Conservation (phyloP, 2,329 filamentous ascomycete species). For the Tolypocladium sp. region DNA sequence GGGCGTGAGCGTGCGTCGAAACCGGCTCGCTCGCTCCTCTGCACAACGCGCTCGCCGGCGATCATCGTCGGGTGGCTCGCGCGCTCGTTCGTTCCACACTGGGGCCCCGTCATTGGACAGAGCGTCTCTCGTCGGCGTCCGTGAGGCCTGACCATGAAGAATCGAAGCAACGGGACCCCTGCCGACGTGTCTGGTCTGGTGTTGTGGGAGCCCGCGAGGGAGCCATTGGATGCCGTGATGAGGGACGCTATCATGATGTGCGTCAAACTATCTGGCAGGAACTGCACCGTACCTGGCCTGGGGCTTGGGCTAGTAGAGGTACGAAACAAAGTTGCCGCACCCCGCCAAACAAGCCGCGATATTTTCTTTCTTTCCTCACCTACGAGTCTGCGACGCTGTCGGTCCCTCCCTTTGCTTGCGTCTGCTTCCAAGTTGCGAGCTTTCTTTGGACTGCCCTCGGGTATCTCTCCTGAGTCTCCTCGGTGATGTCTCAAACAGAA, state of each 20-base stretch:
- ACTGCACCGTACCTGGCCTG: background rate
- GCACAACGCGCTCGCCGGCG: too few relatives aligned
- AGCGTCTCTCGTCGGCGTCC: background rate
- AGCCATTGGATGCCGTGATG: background rate
- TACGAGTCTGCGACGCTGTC: background rate
- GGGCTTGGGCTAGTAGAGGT: background rate
- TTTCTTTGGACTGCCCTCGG: background rate
- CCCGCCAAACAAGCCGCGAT: background rate
- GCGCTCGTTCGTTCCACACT: background rate
- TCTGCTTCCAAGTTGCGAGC: background rate
- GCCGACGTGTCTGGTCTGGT: background rate
- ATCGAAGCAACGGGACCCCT: background rate
- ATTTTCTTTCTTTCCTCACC: background rate
- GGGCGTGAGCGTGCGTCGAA: background rate
- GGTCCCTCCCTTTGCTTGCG: background rate
- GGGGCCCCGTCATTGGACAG: background rate
- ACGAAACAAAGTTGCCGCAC: background rate
- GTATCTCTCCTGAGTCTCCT: background rate
- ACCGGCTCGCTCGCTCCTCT: too few relatives aligned
- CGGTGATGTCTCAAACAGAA: background rate
- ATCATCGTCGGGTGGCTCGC: background rate
- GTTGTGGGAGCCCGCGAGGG: background rate
- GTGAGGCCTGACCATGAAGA: background rate
- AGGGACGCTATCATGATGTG: background rate
- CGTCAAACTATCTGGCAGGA: background rate